Percentiles rank a stretch among this genome's conserved stretches.
phyloP scores from a whole-genome alignment of 371 early-diverging fungal species.

The Rhizopus microsporus region DNA sequence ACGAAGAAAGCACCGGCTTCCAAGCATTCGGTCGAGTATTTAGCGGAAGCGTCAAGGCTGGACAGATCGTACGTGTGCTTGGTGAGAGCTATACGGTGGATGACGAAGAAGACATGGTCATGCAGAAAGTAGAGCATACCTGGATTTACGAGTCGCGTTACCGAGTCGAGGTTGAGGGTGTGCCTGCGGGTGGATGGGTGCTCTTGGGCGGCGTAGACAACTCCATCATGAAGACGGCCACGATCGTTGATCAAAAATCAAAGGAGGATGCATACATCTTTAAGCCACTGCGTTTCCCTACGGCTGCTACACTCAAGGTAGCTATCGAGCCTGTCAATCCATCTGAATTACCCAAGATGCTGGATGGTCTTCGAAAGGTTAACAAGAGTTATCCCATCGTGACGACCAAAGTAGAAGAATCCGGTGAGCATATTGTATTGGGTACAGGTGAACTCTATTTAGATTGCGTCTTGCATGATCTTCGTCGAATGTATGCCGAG shows the following conservation, averaged over 20 bases:
- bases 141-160: conserved; percentile 87
- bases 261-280: conserved; percentile 81
- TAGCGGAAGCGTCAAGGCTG: conserved; percentile 82
- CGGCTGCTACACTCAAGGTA: conserved; percentile 87
- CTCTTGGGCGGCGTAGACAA: conserved; percentile 90
- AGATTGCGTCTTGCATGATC: conserved; percentile 95
- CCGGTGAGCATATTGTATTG: conserved; percentile 93
- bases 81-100: conserved; percentile 90
- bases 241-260: conserved; percentile 69
- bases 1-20: conserved; percentile 81
- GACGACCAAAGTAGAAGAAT: conserved; percentile 94
- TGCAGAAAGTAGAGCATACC: conserved; percentile 74
- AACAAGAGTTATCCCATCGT: conserved; percentile 94
- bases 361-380: conserved; percentile 93
- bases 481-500: conserved; percentile 91
- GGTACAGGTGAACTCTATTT: conserved; percentile 96
- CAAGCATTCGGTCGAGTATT: conserved; percentile 92
- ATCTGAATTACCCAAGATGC: conserved; percentile 96
- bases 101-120: conserved; percentile 95
- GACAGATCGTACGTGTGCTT: conserved; percentile 84
- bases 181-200: conserved; percentile 89
- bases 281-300: conserved; percentile 81
- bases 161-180: conserved; percentile 77
- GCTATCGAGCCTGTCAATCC: conserved; percentile 97
- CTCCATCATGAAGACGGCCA: conserved; percentile 93